These are phyloP conservation scores for Lactarius trivialis DNA, from an alignment of 768 basidiomycete genomes.

Conservation along the genomic window DNA sequence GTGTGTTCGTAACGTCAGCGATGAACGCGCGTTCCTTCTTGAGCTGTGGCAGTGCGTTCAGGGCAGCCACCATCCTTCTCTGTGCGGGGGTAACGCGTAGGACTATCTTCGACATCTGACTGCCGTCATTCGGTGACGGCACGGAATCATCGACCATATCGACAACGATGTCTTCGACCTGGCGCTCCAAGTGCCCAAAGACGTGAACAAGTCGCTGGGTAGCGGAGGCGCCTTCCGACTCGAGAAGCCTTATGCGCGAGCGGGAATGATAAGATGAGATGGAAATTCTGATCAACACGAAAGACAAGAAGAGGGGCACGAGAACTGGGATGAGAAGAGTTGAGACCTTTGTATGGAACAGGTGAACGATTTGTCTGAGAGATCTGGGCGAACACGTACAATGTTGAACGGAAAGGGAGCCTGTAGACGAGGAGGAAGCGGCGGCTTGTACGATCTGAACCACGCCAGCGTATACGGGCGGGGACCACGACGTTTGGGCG, in stretches of 20 bases:
- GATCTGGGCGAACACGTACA: constrained; percentile 35
- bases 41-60: constrained; percentile 62
- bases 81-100: constrained; percentile 49
- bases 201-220: constrained; percentile 49
- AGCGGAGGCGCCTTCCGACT: constrained; percentile 41
- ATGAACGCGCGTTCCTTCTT: constrained; percentile 69
- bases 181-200: constrained; percentile 50
- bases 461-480: not conserved
- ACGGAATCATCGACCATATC: constrained; percentile 46
- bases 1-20: constrained; percentile 51
- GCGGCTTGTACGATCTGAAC: constrained; percentile 16
- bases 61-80: constrained; percentile 44
- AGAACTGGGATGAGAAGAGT: constrained; percentile 57
- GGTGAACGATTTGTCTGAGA: not conserved
- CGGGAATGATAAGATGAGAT: constrained; percentile 54
- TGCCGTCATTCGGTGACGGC: not conserved
- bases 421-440: constrained; percentile 12
- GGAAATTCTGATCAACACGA: constrained; percentile 51
- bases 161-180: constrained; percentile 53
- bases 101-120: constrained; percentile 20
- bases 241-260: constrained; percentile 57
- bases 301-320: constrained; percentile 49
- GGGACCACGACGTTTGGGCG: constrained; percentile 1
- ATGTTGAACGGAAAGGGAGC: constrained; percentile 61
- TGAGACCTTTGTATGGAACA: constrained; percentile 35